These are phyloP conservation scores for Eucommia ulmoides DNA, from an alignment of 257 asterid species.

Conservation along the genomic window DNA sequence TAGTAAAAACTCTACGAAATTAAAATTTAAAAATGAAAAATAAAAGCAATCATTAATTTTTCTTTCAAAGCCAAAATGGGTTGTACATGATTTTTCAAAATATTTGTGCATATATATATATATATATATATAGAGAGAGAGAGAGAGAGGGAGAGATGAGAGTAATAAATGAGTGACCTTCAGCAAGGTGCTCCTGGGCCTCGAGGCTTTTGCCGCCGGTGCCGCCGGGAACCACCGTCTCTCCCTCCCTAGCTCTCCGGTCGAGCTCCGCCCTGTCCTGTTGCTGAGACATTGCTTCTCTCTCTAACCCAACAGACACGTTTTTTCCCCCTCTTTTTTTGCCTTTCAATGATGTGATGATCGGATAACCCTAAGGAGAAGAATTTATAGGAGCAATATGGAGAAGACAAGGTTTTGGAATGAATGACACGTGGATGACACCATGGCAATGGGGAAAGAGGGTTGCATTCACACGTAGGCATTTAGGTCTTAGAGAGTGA, in stretches of 20 bases:
- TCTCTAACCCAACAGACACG: background rate
- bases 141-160: too few species aligned
- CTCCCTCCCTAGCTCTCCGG: conserved; percentile 37
- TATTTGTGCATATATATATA: too few species aligned
- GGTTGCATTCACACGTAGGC: background rate
- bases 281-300: conserved; percentile 30
- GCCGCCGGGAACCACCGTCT: conserved; percentile 55
- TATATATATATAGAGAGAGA: too few species aligned
- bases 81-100: too few species aligned
- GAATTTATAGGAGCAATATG: background rate
- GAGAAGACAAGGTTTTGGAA: background rate
- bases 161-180: too few species aligned
- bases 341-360: background rate
- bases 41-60: too few species aligned
- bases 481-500: too few species aligned
- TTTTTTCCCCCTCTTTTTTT: background rate
- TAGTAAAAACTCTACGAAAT: too few species aligned
- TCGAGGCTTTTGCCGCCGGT: conserved; percentile 51
- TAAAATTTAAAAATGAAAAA: too few species aligned
- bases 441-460: background rate
- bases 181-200: conserved; percentile 63
- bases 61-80: too few species aligned
- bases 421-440: background rate
- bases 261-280: conserved; percentile 31
- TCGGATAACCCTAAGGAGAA: background rate